These are phyloP conservation scores for Bacterosira constricta DNA, from an alignment of 108 stramenopile genomes.

Conservation along the genomic window DNA sequence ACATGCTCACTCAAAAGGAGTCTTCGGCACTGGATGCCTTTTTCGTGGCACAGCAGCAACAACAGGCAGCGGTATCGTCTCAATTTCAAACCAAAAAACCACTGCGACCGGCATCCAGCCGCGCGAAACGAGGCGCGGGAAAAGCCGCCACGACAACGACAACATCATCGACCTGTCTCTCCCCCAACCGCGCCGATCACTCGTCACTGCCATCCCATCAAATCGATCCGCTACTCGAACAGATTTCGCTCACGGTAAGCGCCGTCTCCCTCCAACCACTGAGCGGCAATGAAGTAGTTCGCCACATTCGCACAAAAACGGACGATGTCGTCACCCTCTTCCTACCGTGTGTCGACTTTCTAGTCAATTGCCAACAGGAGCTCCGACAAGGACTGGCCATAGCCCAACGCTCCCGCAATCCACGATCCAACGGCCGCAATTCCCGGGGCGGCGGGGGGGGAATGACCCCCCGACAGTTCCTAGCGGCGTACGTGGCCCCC, in stretches of 20 bases:
- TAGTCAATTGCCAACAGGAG: constrained; percentile 89
- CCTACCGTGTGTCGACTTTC: constrained; percentile 85
- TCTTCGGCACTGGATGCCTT: not conserved
- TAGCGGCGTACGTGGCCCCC: constrained; percentile 58
- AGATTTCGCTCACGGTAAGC: constrained; percentile 32
- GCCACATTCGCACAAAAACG: constrained; percentile 53
- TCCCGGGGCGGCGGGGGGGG: not conserved
- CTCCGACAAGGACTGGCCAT: constrained; percentile 72
- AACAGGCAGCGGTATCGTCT: not conserved
- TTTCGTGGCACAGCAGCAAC: not conserved
- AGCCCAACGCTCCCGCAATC: constrained; percentile 59
- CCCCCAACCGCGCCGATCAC: constrained; percentile 28
- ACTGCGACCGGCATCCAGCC: not conserved
- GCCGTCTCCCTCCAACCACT: constrained; percentile 72
- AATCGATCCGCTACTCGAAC: constrained; percentile 50
- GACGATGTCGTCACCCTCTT: constrained; percentile 75
- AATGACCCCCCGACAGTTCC: constrained; percentile 76
- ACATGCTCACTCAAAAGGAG: not conserved
- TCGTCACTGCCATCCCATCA: constrained; percentile 37
- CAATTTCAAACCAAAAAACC: not conserved
- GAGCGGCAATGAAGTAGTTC: constrained; percentile 60
- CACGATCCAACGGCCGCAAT: not conserved
- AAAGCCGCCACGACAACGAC: not conserved
- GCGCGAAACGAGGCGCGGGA: not conserved
- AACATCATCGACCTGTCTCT: not conserved